Percentiles rank a stretch among this genome's conserved stretches.
Conservation (phyloP, 768 basidiomycete species). For the Mycena latifolia region DNA sequence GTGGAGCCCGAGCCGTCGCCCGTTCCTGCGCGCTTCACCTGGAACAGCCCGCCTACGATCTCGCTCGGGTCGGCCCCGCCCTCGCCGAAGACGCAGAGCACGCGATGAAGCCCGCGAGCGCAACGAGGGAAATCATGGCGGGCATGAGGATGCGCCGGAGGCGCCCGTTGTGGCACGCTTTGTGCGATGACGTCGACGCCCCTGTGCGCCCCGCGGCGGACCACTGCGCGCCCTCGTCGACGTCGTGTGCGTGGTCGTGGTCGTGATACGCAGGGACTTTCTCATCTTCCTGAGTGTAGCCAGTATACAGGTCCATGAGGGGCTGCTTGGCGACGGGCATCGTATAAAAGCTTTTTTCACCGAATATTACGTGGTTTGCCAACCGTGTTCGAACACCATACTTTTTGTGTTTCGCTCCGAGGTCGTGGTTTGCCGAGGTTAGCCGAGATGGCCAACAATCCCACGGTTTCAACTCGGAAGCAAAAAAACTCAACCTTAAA, state of each 20-base stretch:
- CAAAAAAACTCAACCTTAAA: too few species aligned
- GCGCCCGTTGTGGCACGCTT: conserved; percentile 47
- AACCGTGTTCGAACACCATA: too few species aligned
- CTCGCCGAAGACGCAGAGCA: conserved; percentile 42
- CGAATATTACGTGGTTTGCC: too few species aligned
- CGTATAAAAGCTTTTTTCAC: too few species aligned
- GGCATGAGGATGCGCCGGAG: conserved; percentile 51
- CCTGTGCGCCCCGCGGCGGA: too few species aligned
- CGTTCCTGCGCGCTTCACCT: conserved; percentile 47
- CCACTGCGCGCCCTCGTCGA: too few species aligned
- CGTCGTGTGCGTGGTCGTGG: too few species aligned
- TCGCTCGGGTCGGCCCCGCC: conserved; percentile 35
- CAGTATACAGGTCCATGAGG: conserved; percentile 17
- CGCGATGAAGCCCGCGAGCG: conserved; percentile 44
- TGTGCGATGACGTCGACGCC: conserved; percentile 37
- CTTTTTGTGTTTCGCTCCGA: too few species aligned
- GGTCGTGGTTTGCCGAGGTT: too few species aligned
- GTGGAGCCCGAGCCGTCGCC: conserved; percentile 32
- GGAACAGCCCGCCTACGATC: conserved; percentile 40
- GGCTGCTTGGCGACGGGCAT: conserved; percentile 27
- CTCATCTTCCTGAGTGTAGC: too few species aligned
- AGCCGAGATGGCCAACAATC: too few species aligned
- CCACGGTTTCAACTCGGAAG: too few species aligned
- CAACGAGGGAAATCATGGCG: conserved; percentile 43
- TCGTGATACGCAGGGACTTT: background rate